Percentiles rank a stretch among this genome's conserved stretches.
Conservation (phyloP, 2,329 filamentous ascomycete genomes). For the Xylaria sp. region DNA sequence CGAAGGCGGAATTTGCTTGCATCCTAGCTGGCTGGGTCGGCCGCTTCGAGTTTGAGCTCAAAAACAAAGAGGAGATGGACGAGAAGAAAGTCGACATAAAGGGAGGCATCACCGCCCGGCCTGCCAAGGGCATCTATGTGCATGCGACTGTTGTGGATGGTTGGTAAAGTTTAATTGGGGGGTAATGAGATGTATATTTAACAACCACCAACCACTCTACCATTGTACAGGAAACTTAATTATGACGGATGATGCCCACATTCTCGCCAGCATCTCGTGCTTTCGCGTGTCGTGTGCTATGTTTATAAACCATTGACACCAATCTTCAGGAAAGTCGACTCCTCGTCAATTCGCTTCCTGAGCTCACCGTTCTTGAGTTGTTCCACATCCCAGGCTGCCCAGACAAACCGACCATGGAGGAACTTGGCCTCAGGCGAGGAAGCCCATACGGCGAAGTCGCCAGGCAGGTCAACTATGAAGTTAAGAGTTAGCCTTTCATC, state of each 20-base stretch:
- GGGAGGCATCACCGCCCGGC: conserved; percentile 73
- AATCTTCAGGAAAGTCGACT: conserved; percentile 32
- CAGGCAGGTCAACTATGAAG: conserved; percentile 39
- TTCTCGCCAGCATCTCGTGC: neutral
- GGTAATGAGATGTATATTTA: conserved; percentile 8
- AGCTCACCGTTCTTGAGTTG: conserved; percentile 41
- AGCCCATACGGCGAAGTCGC: conserved; percentile 47
- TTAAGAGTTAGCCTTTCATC: neutral
- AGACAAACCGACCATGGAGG: conserved; percentile 46
- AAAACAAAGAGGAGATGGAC: conserved; percentile 65
- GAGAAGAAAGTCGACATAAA: conserved; percentile 71
- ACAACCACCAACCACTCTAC: neutral
- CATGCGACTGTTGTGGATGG: conserved; percentile 69
- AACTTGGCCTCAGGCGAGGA: conserved; percentile 46
- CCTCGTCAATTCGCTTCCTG: conserved; percentile 36
- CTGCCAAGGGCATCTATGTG: conserved; percentile 73
- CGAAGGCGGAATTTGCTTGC: conserved; percentile 83
- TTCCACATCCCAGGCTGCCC: conserved; percentile 49
- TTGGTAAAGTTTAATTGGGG: conserved; percentile 55
- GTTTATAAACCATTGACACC: conserved; percentile 30
- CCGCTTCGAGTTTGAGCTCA: conserved; percentile 68
- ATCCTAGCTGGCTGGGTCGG: conserved; percentile 79
- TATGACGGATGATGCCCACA: neutral
- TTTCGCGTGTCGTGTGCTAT: neutral
- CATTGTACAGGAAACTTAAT: conserved; percentile 10